Percentiles rank a stretch among this genome's conserved stretches.
Conservation (phyloP, 106 monocot genomes). For the Chionographis japonica region DNA sequence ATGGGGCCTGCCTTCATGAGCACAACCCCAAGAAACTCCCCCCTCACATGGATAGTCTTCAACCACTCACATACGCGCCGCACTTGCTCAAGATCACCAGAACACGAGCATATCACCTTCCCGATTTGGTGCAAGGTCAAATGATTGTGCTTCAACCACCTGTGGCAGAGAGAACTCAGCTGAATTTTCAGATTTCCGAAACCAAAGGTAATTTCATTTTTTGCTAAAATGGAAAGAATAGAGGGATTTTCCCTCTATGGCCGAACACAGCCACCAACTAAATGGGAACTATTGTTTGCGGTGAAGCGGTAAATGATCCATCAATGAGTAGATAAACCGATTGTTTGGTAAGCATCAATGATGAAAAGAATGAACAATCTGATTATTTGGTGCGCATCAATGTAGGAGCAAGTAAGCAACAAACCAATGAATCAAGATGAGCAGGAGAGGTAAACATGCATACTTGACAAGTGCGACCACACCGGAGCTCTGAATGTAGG, state of each 20-base stretch:
- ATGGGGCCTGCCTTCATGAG: conserved; percentile 61
- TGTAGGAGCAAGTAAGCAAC: too few relatives aligned
- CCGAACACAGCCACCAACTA: too few relatives aligned
- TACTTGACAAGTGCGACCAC: conserved; percentile 78
- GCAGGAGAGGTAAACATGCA: not conserved
- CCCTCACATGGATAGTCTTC: conserved; percentile 86
- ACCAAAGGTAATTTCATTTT: not conserved
- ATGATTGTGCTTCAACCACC: conserved; percentile 98
- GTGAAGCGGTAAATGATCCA: too few relatives aligned
- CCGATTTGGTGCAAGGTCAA: conserved; percentile 88
- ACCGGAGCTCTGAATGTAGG: conserved; percentile 61
- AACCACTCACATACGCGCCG: conserved; percentile 64
- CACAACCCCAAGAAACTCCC: conserved; percentile 62
- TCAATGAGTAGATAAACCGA: not conserved
- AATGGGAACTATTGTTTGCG: too few relatives aligned
- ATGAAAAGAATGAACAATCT: not conserved
- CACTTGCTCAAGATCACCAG: conserved; percentile 48
- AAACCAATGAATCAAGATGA: not conserved
- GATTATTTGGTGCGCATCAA: too few relatives aligned
- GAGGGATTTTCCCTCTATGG: too few relatives aligned
- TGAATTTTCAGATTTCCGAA: not conserved
- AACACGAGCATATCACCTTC: conserved; percentile 67
- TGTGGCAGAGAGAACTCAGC: conserved; percentile 17
- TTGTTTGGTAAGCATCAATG: not conserved
- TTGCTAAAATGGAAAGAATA: not conserved